These are phyloP conservation scores for Cyclostephanos tholiformis DNA, from an alignment of 108 stramenopile genomes.

Conservation along the genomic window DNA sequence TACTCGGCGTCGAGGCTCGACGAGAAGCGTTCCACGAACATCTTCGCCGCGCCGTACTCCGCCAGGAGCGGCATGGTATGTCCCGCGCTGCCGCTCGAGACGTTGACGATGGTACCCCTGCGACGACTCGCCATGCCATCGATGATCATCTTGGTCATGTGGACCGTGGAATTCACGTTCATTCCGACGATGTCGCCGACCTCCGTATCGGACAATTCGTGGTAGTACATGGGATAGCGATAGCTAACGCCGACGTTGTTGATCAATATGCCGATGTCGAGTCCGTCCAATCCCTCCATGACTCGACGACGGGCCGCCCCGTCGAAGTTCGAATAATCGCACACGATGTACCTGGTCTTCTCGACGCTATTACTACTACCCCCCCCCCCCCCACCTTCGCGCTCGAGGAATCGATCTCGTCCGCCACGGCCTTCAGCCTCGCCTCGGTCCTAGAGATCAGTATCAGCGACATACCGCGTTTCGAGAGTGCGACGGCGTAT, in stretches of 20 bases:
- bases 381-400: too few species aligned
- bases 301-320: conserved; percentile 74
- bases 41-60: conserved; percentile 96
- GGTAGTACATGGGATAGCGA: conserved; percentile 94
- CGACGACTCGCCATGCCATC: conserved; percentile 90
- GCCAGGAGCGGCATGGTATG: conserved; percentile 94
- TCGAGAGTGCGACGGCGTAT: conserved; percentile 92
- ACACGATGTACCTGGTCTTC: conserved; percentile 86
- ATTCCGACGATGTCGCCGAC: conserved; percentile 78
- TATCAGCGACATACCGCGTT: conserved; percentile 93
- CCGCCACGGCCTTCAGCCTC: conserved; percentile 90
- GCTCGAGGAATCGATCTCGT: conserved; percentile 82
- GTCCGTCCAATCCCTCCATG: conserved; percentile 57
- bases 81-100: conserved; percentile 92
- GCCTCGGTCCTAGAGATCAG: conserved; percentile 95
- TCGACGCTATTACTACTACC: conserved; percentile 72
- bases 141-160: conserved; percentile 95
- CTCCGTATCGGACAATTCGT: conserved; percentile 90
- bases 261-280: conserved; percentile 95
- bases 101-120: conserved; percentile 94
- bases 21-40: conserved; percentile 94
- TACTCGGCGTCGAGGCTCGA: conserved; percentile 92
- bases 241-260: conserved; percentile 99
- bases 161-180: conserved; percentile 95
- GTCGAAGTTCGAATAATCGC: conserved; percentile 96